Evolutionary conservation across 192 early-diverging fungal species (phyloP).

Genomic region (Rhizoclosmatium sp.): DNA sequence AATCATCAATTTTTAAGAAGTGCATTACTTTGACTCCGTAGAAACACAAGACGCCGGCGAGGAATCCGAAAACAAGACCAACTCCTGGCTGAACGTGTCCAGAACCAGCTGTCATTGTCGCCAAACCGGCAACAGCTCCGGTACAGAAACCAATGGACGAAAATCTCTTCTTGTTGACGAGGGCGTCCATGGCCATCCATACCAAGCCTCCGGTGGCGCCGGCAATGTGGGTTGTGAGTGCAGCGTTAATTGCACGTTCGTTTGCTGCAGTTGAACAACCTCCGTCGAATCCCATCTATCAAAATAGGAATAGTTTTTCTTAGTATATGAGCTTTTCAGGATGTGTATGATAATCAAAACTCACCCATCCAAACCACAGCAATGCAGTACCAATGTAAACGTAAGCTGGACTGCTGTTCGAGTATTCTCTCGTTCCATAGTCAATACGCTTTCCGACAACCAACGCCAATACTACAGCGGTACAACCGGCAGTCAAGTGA

Average conservation of each 20-base stretch:
- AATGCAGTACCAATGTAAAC: slow-evolving; percentile 89
- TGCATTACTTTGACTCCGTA: slow-evolving; percentile 69
- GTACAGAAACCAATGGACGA: slow-evolving; percentile 84
- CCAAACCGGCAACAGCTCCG: slow-evolving; percentile 84
- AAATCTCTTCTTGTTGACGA: slow-evolving; percentile 64
- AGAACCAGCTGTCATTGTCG: slow-evolving; percentile 80
- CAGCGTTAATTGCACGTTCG: slow-evolving; percentile 76
- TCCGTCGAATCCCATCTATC: slow-evolving; percentile 76
- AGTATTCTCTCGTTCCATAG: slow-evolving; percentile 72
- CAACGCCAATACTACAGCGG: slow-evolving; percentile 87
- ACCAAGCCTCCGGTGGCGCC: slow-evolving; percentile 72
- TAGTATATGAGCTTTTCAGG: too few species aligned
- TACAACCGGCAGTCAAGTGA: slow-evolving; percentile 89
- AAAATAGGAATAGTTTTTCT: too few species aligned
- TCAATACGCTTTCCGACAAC: slow-evolving; percentile 83
- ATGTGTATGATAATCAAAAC: too few species aligned
- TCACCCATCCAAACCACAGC: slow-evolving; percentile 95
- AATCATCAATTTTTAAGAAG: slow-evolving; percentile 76
- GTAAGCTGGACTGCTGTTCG: slow-evolving; percentile 91
- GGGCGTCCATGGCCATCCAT: slow-evolving; percentile 77
- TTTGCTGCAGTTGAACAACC: slow-evolving; percentile 75
- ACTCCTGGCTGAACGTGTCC: slow-evolving; percentile 75
- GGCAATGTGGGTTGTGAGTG: slow-evolving; percentile 77
- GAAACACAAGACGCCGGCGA: slow-evolving; percentile 70
- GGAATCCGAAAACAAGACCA: slow-evolving; percentile 72